These are phyloP conservation scores for Penicillium sp. DNA, from an alignment of 2,329 filamentous ascomycete species.

Conservation along the genomic window DNA sequence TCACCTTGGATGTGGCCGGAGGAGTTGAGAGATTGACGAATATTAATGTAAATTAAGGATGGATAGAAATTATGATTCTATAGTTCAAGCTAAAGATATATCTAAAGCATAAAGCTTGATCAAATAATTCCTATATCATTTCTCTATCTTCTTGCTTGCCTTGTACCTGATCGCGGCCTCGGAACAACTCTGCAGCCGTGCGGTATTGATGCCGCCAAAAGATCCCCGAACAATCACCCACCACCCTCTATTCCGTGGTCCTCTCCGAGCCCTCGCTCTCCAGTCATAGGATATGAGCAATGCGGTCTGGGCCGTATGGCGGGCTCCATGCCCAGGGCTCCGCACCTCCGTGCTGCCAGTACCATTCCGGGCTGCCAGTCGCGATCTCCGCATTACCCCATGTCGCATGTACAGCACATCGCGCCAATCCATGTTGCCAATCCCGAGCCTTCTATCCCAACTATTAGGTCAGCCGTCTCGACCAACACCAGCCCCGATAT, in stretches of 20 bases:
- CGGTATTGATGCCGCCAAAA: constrained; percentile 11
- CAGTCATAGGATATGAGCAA: constrained; percentile 41
- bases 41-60: neutral
- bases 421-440: constrained; percentile 11
- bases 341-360: constrained; percentile 24
- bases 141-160: neutral
- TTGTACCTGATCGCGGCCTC: neutral
- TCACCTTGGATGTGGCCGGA: neutral
- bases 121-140: no score
- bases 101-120: neutral
- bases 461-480: neutral
- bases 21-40: neutral
- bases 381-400: constrained; percentile 24
- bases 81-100: neutral
- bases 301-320: constrained; percentile 43
- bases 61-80: neutral
- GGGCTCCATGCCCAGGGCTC: constrained; percentile 38
- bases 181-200: constrained; percentile 7
- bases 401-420: constrained; percentile 17
- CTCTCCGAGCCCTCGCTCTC: neutral
- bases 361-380: constrained; percentile 19
- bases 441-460: neutral
- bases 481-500: neutral
- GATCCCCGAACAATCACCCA: constrained; percentile 7
- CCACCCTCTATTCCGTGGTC: neutral